Evolutionary conservation across 2,329 filamentous ascomycete species (phyloP).

Genomic region (Macrophomina pseudophaseolina): DNA sequence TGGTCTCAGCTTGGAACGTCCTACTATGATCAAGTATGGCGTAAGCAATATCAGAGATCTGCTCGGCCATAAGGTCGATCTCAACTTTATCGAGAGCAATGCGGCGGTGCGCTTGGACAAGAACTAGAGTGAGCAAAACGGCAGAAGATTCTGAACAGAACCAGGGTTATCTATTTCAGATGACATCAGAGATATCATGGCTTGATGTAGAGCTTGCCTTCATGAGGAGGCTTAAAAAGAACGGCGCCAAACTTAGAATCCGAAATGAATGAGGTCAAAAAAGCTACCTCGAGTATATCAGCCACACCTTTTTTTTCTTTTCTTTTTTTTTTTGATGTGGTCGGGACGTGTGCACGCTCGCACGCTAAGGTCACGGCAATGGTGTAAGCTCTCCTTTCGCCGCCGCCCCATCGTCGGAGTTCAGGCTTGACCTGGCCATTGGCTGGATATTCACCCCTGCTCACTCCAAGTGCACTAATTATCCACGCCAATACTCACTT

Average conservation of each 20-base stretch:
- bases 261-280: not conserved
- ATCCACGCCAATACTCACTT: too few species aligned
- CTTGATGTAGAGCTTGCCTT: not conserved
- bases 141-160: not conserved
- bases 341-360: too few species aligned
- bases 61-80: constrained; percentile 92
- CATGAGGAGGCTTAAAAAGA: not conserved
- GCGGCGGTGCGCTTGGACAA: constrained; percentile 89
- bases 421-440: too few species aligned
- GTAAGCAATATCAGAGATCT: constrained; percentile 86
- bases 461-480: too few species aligned
- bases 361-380: too few species aligned
- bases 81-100: constrained; percentile 90
- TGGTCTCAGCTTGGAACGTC: constrained; percentile 87
- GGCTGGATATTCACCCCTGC: too few species aligned
- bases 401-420: too few species aligned
- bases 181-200: not conserved
- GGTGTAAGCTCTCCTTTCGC: too few species aligned
- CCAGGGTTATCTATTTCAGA: too few species aligned
- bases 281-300: too few species aligned
- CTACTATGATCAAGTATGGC: constrained; percentile 94
- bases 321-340: too few species aligned
- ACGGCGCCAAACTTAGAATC: not conserved
- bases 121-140: constrained; percentile 56
- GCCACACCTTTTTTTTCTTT: not conserved